Conservation (phyloP, 202 grass and related monocot species). For the Schoenoplectus tabernaemontani region DNA sequence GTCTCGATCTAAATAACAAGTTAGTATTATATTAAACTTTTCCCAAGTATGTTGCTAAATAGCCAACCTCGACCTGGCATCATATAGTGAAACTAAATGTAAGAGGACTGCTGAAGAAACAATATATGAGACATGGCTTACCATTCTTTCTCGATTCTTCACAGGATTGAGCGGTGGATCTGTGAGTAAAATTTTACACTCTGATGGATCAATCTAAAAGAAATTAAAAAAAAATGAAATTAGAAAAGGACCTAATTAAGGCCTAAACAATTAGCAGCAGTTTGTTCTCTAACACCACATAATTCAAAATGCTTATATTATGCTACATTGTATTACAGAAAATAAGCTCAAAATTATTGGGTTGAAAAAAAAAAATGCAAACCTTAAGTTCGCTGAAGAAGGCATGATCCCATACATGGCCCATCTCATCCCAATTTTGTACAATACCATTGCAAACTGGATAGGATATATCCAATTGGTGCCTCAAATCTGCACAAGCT, state of each 20-base stretch:
- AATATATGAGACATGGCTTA: conserved; percentile 24
- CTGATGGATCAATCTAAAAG: conserved; percentile 79
- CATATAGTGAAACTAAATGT: not conserved
- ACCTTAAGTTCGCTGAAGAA: conserved; percentile 98
- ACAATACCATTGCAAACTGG: conserved; percentile 91
- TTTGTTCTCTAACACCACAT: not conserved
- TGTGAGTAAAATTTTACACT: conserved; percentile 99
- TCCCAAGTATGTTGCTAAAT: not conserved
- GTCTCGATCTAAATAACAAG: conserved; percentile 62
- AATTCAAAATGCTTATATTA: not conserved
- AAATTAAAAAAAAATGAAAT: conserved; percentile 21
- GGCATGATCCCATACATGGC: conserved; percentile 96
- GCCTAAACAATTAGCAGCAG: conserved; percentile 9
- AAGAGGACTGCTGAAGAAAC: not conserved
- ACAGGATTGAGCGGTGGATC: conserved; percentile 93
- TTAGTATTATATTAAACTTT: conserved; percentile 18
- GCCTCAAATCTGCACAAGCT: conserved; percentile 90
- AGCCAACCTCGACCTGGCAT: not conserved
- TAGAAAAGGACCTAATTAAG: conserved; percentile 2
- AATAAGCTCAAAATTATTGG: not conserved
- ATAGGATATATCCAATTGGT: conserved; percentile 96
- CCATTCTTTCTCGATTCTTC: conserved; percentile 96
- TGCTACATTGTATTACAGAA: conserved; percentile 5
- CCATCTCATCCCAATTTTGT: conserved; percentile 99
- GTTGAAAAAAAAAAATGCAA: conserved; percentile 20